phyloP scores from a whole-genome alignment of 768 basidiomycete species.

The Termitomyces sp. region DNA sequence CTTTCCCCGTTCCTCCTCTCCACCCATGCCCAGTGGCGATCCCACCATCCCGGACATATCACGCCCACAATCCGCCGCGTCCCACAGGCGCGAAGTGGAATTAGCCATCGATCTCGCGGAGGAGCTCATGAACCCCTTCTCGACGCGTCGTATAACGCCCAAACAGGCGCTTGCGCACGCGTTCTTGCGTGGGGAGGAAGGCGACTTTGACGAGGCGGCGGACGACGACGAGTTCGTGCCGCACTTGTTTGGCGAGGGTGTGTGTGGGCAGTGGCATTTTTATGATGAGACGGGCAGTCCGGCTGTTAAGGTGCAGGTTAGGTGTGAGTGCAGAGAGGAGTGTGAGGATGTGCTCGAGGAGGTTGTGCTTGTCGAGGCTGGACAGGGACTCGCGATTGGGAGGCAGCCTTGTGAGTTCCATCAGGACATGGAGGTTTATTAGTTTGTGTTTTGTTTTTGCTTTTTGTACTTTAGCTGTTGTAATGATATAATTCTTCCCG shows the following conservation, averaged over 20 bases:
- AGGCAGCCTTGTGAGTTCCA: conserved; percentile 61
- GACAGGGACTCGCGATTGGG: conserved; percentile 58
- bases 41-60: not conserved
- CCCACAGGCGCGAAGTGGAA: conserved; percentile 53
- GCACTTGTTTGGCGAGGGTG: conserved; percentile 54
- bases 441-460: not conserved
- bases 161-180: conserved; percentile 70
- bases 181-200: conserved; percentile 50
- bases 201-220: conserved; percentile 25
- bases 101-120: conserved; percentile 73
- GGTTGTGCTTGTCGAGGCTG: conserved; percentile 28
- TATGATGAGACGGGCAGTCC: conserved; percentile 52
- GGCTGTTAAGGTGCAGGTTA: conserved; percentile 39
- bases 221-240: conserved; percentile 69
- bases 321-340: conserved; percentile 24
- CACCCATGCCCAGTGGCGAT: conserved; percentile 7
- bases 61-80: conserved; percentile 21
- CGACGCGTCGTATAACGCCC: conserved; percentile 74
- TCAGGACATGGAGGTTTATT: conserved; percentile 23
- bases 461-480: conserved; percentile 2
- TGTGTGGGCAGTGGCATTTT: conserved; percentile 60
- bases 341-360: conserved; percentile 24
- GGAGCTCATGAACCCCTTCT: conserved; percentile 69
- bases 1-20: conserved; percentile 13
- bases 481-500: conserved; percentile 1